A percentile compares a stretch with the other conserved stretches of the same genome.
Conservation (phyloP, 164 flowering plant species). For the Chimonanthus praecox region DNA sequence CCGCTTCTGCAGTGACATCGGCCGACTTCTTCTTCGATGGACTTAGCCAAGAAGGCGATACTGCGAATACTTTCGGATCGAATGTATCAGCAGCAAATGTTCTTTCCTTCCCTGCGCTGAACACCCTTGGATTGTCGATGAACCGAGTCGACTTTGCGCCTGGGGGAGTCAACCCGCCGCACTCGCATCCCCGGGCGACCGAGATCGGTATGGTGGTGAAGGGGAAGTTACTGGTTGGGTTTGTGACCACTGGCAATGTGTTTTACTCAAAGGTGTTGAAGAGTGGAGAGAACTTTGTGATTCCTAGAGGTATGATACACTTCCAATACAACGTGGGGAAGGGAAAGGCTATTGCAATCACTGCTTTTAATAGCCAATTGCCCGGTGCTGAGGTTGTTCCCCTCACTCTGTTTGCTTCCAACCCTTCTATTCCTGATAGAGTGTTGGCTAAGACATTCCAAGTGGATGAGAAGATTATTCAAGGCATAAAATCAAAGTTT, state of each 20-base stretch:
- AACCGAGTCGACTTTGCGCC: slow-evolving; percentile 50
- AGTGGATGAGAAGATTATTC: slow-evolving; percentile 28
- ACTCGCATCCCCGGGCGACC: slow-evolving; percentile 58
- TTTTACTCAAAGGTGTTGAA: slow-evolving; percentile 44
- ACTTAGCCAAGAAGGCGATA: slow-evolving; percentile 38
- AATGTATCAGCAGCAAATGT: slow-evolving; percentile 42
- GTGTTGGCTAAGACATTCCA: slow-evolving; percentile 50
- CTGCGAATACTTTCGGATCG: slow-evolving; percentile 27
- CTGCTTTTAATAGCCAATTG: slow-evolving; percentile 62
- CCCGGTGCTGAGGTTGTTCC: slow-evolving; percentile 42
- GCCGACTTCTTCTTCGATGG: slow-evolving; percentile 65
- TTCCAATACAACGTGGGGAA: slow-evolving; percentile 55
- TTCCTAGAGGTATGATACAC: slow-evolving; percentile 64
- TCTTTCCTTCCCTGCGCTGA: slow-evolving; percentile 50
- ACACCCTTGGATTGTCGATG: slow-evolving; percentile 72
- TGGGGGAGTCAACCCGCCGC: slow-evolving; percentile 59
- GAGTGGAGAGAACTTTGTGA: slow-evolving; percentile 54
- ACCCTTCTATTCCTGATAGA: slow-evolving; percentile 46
- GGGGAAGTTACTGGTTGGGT: slow-evolving; percentile 55
- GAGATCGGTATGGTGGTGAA: slow-evolving; percentile 44
- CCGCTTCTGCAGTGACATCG: slow-evolving; percentile 34
- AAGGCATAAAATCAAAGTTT: slow-evolving; percentile 36
- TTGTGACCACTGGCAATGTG: slow-evolving; percentile 43
- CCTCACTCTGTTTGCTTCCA: slow-evolving; percentile 38
- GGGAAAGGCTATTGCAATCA: slow-evolving; percentile 38